Evolutionary conservation across 78 protist species (phyloP).

Genomic region (Mastigamoeba balamuthi): DNA sequence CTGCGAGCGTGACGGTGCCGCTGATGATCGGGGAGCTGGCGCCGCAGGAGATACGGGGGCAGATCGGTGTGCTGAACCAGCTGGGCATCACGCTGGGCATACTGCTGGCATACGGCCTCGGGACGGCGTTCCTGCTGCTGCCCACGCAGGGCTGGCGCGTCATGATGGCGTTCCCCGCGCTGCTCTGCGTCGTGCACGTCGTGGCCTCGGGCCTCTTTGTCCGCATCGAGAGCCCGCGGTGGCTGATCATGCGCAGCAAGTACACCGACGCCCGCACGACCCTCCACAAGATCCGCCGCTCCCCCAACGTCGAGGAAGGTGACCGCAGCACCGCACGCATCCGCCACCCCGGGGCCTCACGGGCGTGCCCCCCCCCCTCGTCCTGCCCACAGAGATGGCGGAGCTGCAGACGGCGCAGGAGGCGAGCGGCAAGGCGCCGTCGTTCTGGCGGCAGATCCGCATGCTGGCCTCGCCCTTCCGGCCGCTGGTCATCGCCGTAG

Average conservation of each 20-base stretch:
- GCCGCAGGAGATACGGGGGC: background rate
- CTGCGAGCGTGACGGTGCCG: background rate
- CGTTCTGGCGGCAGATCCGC: background rate
- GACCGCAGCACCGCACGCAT: no score
- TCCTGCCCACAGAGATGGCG: background rate
- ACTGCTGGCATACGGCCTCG: background rate
- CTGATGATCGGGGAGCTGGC: background rate
- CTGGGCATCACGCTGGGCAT: background rate
- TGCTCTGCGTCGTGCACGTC: background rate
- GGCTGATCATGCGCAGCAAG: background rate
- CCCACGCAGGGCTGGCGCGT: background rate
- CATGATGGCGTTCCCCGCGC: background rate
- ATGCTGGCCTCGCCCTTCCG: background rate
- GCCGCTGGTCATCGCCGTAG: background rate
- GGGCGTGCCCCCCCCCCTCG: background rate
- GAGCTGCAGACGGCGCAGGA: background rate
- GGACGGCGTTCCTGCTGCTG: background rate
- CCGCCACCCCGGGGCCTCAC: background rate
- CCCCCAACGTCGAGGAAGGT: background rate
- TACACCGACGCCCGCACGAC: background rate
- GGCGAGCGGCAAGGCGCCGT: background rate
- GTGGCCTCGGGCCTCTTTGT: background rate
- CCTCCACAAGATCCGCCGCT: background rate
- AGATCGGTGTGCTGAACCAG: background rate
- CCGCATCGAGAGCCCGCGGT: background rate